phyloP scores from a whole-genome alignment of 2,329 filamentous ascomycete species.

The Didymella arachidicola region DNA sequence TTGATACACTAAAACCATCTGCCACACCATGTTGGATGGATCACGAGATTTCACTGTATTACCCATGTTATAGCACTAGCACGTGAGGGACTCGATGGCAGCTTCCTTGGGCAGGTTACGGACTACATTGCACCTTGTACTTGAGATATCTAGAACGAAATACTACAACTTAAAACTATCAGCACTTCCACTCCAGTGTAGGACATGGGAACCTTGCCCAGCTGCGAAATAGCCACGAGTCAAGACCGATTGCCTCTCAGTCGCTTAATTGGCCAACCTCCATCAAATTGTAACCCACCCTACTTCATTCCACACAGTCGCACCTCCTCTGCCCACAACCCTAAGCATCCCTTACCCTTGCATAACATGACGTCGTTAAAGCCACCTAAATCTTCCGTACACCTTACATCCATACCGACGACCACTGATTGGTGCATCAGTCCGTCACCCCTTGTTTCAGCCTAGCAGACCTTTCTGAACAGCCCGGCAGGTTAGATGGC shows the following conservation, averaged over 20 bases:
- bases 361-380: constrained; percentile 2
- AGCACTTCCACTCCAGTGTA: not conserved
- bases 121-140: constrained; percentile 17
- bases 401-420: not conserved
- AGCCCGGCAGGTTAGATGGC: not conserved
- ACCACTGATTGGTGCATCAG: not conserved
- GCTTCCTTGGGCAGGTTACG: constrained; percentile 8
- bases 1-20: constrained; percentile 29
- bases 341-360: not conserved
- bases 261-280: no score
- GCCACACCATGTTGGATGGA: constrained; percentile 16
- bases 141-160: constrained; percentile 24
- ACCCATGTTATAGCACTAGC: constrained; percentile 15
- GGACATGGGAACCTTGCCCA: not conserved
- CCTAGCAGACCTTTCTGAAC: constrained; percentile 1
- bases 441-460: constrained; percentile 2
- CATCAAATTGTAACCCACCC: not conserved
- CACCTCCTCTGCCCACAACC: not conserved
- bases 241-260: no score
- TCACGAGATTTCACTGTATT: constrained; percentile 20
- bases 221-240: no score
- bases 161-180: constrained; percentile 16
- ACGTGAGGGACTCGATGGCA: constrained; percentile 3
- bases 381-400: not conserved
- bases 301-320: not conserved